Evolutionary conservation across 768 basidiomycete genomes (phyloP).

Genomic region (Boletus pseudo-olivaceus): DNA sequence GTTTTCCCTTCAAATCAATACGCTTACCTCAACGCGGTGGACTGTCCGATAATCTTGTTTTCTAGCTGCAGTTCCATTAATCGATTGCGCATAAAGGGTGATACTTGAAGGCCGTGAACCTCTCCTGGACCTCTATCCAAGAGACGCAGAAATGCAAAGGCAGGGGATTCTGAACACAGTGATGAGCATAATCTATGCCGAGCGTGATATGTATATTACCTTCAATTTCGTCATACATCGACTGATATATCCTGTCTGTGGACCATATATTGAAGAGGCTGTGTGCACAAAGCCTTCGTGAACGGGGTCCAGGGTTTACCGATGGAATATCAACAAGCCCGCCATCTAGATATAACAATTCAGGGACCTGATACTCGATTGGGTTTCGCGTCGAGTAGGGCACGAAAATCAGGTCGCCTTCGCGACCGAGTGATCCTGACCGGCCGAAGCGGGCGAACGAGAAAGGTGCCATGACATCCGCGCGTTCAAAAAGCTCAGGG

Average conservation of each 20-base stretch:
- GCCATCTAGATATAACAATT: conserved; percentile 73
- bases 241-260: conserved; percentile 71
- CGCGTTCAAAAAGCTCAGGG: conserved; percentile 95
- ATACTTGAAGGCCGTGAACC: conserved; percentile 55
- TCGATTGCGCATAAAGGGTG: conserved; percentile 57
- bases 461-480: conserved; percentile 91
- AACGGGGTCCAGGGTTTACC: conserved; percentile 44
- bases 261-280: conserved; percentile 91
- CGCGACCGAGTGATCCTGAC: conserved; percentile 77
- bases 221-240: conserved; percentile 53
- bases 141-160: conserved; percentile 78
- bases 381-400: conserved; percentile 88
- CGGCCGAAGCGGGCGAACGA: conserved; percentile 82
- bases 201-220: conserved; percentile 37
- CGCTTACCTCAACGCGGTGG: conserved; percentile 45
- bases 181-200: background rate
- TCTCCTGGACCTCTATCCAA: conserved; percentile 62
- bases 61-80: conserved; percentile 49
- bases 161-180: conserved; percentile 41
- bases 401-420: conserved; percentile 78
- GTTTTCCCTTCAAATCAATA: background rate
- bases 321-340: conserved; percentile 65
- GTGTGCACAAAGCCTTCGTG: conserved; percentile 52
- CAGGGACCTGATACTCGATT: conserved; percentile 75
- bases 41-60: conserved; percentile 35